Base-by-base conservation (phyloP, 495 filamentous ascomycete species). In the Evansstolkia leycettana region DNA sequence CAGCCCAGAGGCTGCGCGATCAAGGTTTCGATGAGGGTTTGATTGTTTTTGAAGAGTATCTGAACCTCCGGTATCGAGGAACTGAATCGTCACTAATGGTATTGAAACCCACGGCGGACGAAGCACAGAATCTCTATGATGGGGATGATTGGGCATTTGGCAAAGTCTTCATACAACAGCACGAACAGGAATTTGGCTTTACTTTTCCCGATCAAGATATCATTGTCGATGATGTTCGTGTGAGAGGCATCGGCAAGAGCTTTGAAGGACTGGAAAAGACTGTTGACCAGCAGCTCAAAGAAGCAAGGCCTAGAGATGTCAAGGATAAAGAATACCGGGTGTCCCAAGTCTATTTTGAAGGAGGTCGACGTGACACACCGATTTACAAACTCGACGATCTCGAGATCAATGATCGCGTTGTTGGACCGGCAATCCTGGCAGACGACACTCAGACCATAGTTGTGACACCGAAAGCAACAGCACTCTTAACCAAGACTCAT, bases 381-480 rank as follows among this genome's bases (percentile, higher is more conserved):
- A 75, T 95, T 41, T 93, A 85, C 57, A 84, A 78, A 52, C 65
- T 95, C 0, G 75, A 78, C 28, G 76, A 85, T 40, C 60, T 94
- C 5, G 57, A 57, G 1, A 65, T 85, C 12, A 83, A 85, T 13
- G 75, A 84, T 38, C 71, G 74, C 18, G 67, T 94, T 20, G 70
- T 71, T 34, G 88, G 88, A 3, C 89, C 88, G 8, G 88, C 89
- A 0, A 82, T 94, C 37, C 54, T 94, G 18, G 87, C 84, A 2
- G 89, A 95, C 51, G 82, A 82, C 14, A 95, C 88, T 2, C 89
- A 95, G 54, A 95, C 88, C 0, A 86, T 95, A 34, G 80, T 95
- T 5, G 71, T 95, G 16, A 78, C 84, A 0, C 88, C 88, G 2
- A 76, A 69, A n/a, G 72, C 84, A 8, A 73, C 74, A 7, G 57